Evolutionary conservation across 331 rosid species (phyloP).

Genomic region (Arachis monticola): DNA sequence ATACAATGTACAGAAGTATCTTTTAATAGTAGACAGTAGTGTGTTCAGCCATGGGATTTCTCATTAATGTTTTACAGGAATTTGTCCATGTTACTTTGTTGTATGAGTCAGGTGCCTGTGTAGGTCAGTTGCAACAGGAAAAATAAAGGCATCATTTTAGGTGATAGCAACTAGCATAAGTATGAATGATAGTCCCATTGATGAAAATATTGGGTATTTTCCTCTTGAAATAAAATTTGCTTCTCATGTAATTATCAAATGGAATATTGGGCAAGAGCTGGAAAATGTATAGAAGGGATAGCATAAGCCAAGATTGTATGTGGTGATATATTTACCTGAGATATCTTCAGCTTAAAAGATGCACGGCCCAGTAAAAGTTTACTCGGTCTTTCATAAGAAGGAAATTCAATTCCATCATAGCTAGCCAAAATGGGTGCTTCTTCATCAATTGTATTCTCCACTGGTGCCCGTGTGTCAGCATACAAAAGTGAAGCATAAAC

Average conservation of each 20-base stretch:
- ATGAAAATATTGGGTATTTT: background rate
- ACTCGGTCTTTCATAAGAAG: constrained; percentile 71
- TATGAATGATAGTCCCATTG: background rate
- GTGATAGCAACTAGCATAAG: background rate
- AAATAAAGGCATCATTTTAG: background rate
- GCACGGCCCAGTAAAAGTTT: constrained; percentile 85
- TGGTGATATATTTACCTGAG: constrained; percentile 67
- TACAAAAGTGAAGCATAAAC: constrained; percentile 87
- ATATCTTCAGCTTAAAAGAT: constrained; percentile 92
- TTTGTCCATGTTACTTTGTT: background rate
- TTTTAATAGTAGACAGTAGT: background rate
- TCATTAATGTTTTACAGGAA: background rate
- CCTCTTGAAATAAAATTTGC: constrained; percentile 16
- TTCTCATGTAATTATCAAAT: background rate
- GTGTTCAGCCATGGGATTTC: background rate
- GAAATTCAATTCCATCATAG: constrained; percentile 81
- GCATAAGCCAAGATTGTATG: constrained; percentile 21
- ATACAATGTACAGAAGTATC: background rate
- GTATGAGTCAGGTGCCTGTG: background rate
- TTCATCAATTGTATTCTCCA: constrained; percentile 76
- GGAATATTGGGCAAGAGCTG: background rate
- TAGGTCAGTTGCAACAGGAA: constrained; percentile 4
- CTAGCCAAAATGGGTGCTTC: constrained; percentile 89
- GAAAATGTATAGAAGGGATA: constrained; percentile 3
- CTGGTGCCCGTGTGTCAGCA: constrained; percentile 69